Base-by-base conservation (phyloP, 805 yeast genomes). In the Suhomyces faveliae region DNA sequence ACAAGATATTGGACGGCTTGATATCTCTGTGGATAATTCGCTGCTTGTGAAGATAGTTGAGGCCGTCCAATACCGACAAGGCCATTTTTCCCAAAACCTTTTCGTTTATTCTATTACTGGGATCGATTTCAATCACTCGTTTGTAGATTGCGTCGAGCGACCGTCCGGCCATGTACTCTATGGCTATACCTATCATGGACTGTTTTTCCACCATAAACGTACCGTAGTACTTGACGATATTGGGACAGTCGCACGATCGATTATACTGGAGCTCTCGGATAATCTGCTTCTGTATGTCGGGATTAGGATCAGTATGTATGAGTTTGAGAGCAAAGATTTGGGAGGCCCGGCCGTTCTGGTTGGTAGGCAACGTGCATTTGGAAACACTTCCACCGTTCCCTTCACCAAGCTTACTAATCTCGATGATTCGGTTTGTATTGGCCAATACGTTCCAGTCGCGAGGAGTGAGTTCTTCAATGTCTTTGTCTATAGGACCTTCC, bases 131-230 rank as follows among this genome's bases (percentile, higher is more conserved):
- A 42, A 83, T 77, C 40, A 90, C 87, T 47, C 82, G 78, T 58
- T 85, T 85, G 69, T 92, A 90, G n/a, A 92, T 83, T 1, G 96
- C 89, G 60, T 94, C 97, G 50, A 94, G 68, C 3, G 96, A 89
- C 38, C 82, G 80, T 1, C 97, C 98, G 21, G 90, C 96, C 90
- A 96, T 94, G 64, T 81, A 94, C 66, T 94, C 99, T 98, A 94
- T 94, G 42, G 96, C 89, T 23, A 94, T 94, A 56, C 88, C 90
- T 35, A 94, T 90, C 60, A 90, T 81, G 23, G 90, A 87, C 51
- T 79, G 82, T 48, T 79, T 78, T 58, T 85, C 88, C 57, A 87
- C 84, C 54, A 88, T 74, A 60, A 88, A 94, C 53, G 96, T 90
- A 6, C 99, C 99, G 64, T 89, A 92, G 65, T 94, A 94, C 63